Evolutionary conservation across 257 asterid species (phyloP).

Genomic region (Marsdenia floribunda): DNA sequence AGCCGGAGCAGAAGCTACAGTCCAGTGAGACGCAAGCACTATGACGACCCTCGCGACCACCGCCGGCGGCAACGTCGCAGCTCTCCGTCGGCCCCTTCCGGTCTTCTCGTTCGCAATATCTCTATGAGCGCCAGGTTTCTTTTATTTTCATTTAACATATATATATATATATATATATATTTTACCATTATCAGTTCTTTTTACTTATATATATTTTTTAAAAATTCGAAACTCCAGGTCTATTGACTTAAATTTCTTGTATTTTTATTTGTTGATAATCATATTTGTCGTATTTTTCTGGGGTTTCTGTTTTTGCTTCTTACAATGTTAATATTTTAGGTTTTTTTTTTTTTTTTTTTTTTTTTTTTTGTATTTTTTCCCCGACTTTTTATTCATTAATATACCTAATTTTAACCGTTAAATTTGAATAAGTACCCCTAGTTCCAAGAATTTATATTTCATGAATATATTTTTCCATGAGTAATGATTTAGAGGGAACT

Average conservation of each 20-base stretch:
- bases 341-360: too few relatives aligned
- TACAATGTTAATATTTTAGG: background rate
- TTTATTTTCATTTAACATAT: background rate
- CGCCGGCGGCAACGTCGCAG: conserved; percentile 62
- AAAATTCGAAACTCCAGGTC: background rate
- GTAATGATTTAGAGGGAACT: background rate
- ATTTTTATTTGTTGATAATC: background rate
- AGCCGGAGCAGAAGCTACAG: conserved; percentile 61
- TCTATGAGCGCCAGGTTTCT: conserved; percentile 69
- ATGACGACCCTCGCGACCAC: conserved; percentile 63
- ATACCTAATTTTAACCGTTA: background rate
- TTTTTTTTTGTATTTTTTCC: too few relatives aligned
- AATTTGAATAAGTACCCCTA: background rate
- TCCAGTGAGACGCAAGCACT: conserved; percentile 61
- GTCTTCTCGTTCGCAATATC: conserved; percentile 90
- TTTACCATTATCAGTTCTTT: background rate
- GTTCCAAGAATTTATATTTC: background rate
- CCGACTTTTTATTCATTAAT: too few relatives aligned
- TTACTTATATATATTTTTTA: background rate
- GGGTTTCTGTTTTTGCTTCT: background rate
- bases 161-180: too few relatives aligned
- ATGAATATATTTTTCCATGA: background rate
- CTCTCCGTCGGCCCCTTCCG: conserved; percentile 87
- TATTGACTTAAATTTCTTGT: background rate
- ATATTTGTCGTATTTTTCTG: too few relatives aligned